Evolutionary conservation across 352 stramenopile species (phyloP).

Genomic region (Pythium utonaiense): DNA sequence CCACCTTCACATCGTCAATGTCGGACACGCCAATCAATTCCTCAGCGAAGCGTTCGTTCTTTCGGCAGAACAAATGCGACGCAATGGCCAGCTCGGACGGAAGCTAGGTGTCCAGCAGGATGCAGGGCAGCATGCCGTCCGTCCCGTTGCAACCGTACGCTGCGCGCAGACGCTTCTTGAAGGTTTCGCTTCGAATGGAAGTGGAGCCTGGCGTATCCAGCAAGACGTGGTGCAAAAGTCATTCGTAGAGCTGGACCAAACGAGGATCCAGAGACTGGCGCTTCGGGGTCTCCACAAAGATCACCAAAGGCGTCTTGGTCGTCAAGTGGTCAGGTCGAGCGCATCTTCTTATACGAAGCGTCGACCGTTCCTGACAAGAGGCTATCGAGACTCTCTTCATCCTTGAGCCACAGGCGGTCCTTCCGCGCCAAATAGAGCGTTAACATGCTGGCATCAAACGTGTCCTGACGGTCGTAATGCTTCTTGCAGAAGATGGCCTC

Average conservation of each 20-base stretch:
- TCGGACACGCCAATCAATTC: slow-evolving; percentile 5
- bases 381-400: too few species aligned
- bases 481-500: background rate
- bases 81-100: slow-evolving; percentile 5
- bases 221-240: slow-evolving; percentile 6
- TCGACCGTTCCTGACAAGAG: background rate
- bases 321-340: too few species aligned
- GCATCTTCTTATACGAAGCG: slow-evolving; percentile 16
- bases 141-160: slow-evolving; percentile 2
- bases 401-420: too few species aligned
- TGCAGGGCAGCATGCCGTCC: slow-evolving; percentile 7
- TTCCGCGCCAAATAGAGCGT: background rate
- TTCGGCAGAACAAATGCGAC: slow-evolving; percentile 3
- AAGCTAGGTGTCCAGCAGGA: slow-evolving; percentile 11
- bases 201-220: slow-evolving; percentile 6
- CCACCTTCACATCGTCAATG: slow-evolving; percentile 7
- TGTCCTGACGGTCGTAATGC: background rate
- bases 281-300: slow-evolving; percentile 19
- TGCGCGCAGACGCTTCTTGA: slow-evolving; percentile 3
- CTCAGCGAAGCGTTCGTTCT: background rate
- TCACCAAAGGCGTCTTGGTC: too few species aligned
- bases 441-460: background rate
- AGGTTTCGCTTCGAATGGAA: background rate
- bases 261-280: background rate
- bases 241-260: slow-evolving; percentile 1